phyloP scores from a whole-genome alignment of 2,329 filamentous ascomycete species.

The Pezicula carpinea region DNA sequence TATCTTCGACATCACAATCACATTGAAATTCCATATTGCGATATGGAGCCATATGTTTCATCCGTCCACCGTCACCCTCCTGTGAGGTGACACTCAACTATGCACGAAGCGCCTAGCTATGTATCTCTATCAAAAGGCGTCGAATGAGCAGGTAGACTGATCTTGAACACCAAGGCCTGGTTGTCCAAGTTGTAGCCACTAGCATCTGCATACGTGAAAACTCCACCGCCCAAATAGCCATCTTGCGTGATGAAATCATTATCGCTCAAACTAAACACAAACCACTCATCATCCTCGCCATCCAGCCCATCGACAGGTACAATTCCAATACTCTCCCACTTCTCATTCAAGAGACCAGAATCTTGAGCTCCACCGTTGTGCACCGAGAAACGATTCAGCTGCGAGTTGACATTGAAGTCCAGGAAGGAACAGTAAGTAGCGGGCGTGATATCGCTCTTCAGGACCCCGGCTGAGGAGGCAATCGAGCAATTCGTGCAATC shows the following conservation, averaged over 20 bases:
- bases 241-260: conserved; percentile 75
- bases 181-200: conserved; percentile 52
- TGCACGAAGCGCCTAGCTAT: too few relatives aligned
- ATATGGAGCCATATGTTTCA: too few relatives aligned
- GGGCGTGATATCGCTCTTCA: conserved; percentile 49
- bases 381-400: conserved; percentile 61
- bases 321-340: conserved; percentile 68
- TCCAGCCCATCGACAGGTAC: conserved; percentile 49
- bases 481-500: conserved; percentile 33
- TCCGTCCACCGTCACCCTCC: too few relatives aligned
- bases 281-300: conserved; percentile 54
- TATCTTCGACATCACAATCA: too few relatives aligned
- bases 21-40: too few relatives aligned
- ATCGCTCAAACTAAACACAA: conserved; percentile 62
- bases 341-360: conserved; percentile 61
- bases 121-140: too few relatives aligned
- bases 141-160: conserved; percentile 21
- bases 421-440: conserved; percentile 62
- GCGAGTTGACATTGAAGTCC: conserved; percentile 61
- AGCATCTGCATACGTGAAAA: conserved; percentile 47
- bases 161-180: conserved; percentile 53
- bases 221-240: conserved; percentile 50
- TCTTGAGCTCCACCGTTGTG: conserved; percentile 64
- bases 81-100: too few relatives aligned
- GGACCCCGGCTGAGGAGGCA: conserved; percentile 40